Percentiles rank a stretch among this genome's conserved stretches.
These are phyloP conservation scores for Striga hermonthica DNA, from an alignment of 305 asterid genomes.

Conservation along the genomic window DNA sequence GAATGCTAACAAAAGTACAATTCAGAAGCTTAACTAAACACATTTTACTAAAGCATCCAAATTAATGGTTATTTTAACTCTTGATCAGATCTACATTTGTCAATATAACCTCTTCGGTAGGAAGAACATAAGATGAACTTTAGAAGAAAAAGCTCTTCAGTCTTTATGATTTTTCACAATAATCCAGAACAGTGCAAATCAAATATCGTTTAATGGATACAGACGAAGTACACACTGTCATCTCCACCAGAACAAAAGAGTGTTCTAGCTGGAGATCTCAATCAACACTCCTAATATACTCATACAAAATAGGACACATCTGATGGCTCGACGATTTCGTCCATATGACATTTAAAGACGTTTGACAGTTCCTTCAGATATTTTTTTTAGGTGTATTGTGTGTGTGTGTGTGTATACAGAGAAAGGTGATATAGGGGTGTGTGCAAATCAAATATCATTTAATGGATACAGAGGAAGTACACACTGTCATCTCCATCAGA, in stretches of 20 bases:
- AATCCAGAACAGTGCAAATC: constrained; percentile 20
- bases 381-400: neutral
- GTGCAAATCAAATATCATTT: constrained; percentile 13
- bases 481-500: constrained; percentile 8
- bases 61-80: constrained; percentile 24
- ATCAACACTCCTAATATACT: constrained; percentile 17
- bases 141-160: constrained; percentile 12
- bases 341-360: constrained; percentile 2
- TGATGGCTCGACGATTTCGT: constrained; percentile 1
- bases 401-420: no score
- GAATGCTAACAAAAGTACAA: constrained; percentile 26
- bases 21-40: constrained; percentile 26
- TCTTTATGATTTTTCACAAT: constrained; percentile 17
- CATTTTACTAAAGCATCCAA: constrained; percentile 28
- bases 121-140: constrained; percentile 21
- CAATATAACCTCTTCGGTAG: constrained; percentile 13
- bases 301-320: constrained; percentile 6
- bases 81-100: constrained; percentile 27
- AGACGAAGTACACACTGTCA: neutral
- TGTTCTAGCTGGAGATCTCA: neutral
- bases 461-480: neutral
- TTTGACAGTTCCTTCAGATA: constrained; percentile 15
- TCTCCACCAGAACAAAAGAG: constrained; percentile 13
- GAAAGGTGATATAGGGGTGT: no score
- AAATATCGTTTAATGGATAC: neutral